Conservation (phyloP, 768 basidiomycete species). For the Xerocomus brunneocitrinus region DNA sequence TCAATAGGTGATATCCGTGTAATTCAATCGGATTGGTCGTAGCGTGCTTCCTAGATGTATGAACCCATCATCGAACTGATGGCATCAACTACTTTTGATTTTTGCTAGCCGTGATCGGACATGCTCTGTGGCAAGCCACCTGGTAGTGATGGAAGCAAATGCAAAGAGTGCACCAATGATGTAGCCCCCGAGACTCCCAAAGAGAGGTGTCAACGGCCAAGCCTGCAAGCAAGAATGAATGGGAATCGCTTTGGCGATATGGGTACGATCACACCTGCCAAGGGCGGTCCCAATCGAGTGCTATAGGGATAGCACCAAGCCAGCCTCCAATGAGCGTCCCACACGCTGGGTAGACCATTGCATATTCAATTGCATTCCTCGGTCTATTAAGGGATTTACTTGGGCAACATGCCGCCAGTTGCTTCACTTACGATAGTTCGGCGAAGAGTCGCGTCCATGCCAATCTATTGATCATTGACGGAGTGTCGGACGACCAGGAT, state of each 20-base stretch:
- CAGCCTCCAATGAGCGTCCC: slow-evolving; percentile 74
- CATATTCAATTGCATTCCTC: slow-evolving; percentile 67
- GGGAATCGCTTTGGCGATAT: slow-evolving; percentile 1
- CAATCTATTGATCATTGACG: slow-evolving; percentile 51
- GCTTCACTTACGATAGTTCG: slow-evolving; percentile 65
- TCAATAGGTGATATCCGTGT: slow-evolving; percentile 78
- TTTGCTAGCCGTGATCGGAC: slow-evolving; percentile 22
- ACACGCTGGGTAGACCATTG: slow-evolving; percentile 72
- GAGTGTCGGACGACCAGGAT: slow-evolving; percentile 37
- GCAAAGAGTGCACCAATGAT: slow-evolving; percentile 55
- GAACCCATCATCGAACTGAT: background rate
- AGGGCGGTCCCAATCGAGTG: slow-evolving; percentile 94
- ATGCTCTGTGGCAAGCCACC: slow-evolving; percentile 39
- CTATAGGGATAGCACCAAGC: slow-evolving; percentile 78
- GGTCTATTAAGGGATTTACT: slow-evolving; percentile 32
- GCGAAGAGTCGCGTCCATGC: slow-evolving; percentile 79
- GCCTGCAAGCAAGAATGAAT: slow-evolving; percentile 43
- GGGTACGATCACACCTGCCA: slow-evolving; percentile 77
- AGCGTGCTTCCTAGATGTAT: slow-evolving; percentile 8
- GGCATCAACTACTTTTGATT: slow-evolving; percentile 20
- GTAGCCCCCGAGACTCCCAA: slow-evolving; percentile 67
- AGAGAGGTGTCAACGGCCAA: slow-evolving; percentile 79
- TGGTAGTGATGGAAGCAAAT: slow-evolving; percentile 41
- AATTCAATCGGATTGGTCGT: slow-evolving; percentile 21
- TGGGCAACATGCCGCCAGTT: background rate